Evolutionary conservation across 1,139 yeast species (phyloP).

Genomic region (Debaryomyces nepalensis): DNA sequence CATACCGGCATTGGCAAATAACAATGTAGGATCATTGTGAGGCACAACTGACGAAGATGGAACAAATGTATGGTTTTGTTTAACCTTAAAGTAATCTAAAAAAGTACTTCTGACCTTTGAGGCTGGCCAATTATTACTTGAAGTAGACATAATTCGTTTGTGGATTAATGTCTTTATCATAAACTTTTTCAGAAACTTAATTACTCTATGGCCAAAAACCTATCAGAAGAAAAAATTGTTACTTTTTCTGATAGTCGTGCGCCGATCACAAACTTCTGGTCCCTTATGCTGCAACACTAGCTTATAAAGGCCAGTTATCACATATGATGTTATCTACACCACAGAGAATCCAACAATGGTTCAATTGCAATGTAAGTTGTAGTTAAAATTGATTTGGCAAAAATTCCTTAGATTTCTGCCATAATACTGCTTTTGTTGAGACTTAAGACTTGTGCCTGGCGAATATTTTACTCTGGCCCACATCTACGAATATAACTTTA

Average conservation of each 20-base stretch:
- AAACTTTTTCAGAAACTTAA: slow-evolving; percentile 10
- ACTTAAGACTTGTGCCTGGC: too few species aligned
- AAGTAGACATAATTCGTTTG: slow-evolving; percentile 23
- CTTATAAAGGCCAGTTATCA: too few species aligned
- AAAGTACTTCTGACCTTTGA: slow-evolving; percentile 83
- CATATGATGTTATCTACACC: too few species aligned
- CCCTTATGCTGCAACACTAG: too few species aligned
- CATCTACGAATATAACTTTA: too few species aligned
- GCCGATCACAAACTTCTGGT: neutral
- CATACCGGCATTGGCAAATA: slow-evolving; percentile 98
- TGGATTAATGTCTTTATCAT: slow-evolving; percentile 22
- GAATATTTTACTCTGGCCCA: too few species aligned
- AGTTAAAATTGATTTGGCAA: too few species aligned
- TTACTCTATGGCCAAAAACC: slow-evolving; percentile 1
- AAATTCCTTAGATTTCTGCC: too few species aligned
- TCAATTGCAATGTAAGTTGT: too few species aligned
- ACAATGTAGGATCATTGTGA: slow-evolving; percentile 93
- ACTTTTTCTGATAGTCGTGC: slow-evolving; percentile 6
- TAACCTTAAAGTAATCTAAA: slow-evolving; percentile 72
- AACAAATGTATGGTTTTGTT: slow-evolving; percentile 73
- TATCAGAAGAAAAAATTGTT: slow-evolving; percentile 3
- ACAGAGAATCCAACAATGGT: too few species aligned
- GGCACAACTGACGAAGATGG: slow-evolving; percentile 96
- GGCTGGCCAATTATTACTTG: slow-evolving; percentile 60
- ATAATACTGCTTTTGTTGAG: too few species aligned